These are phyloP conservation scores for Climacium dendroides DNA, from an alignment of 225 moss, liverwort and hornwort species.

Conservation along the genomic window DNA sequence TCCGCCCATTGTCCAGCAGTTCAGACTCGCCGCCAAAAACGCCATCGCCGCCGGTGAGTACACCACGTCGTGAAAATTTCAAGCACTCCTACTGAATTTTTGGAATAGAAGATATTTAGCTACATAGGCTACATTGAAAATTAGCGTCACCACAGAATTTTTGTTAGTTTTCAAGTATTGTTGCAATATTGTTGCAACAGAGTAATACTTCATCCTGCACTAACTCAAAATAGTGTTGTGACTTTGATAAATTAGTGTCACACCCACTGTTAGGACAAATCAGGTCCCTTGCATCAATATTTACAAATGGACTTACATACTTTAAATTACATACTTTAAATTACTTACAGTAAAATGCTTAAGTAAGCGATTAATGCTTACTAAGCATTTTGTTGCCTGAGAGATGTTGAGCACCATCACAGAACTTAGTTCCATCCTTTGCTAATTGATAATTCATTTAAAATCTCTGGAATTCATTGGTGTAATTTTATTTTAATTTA, in stretches of 20 bases:
- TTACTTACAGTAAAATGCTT: too few relatives aligned
- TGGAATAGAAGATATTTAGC: too few relatives aligned
- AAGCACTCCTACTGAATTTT: too few relatives aligned
- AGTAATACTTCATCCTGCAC: too few relatives aligned
- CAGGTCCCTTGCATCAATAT: too few relatives aligned
- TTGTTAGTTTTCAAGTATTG: too few relatives aligned
- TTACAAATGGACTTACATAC: too few relatives aligned
- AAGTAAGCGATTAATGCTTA: too few relatives aligned
- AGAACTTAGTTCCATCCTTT: background rate
- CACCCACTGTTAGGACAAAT: background rate
- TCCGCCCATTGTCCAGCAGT: constrained; percentile 21
- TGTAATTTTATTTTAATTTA: background rate
- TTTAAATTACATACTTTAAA: too few relatives aligned
- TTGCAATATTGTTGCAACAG: too few relatives aligned
- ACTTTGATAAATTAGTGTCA: background rate
- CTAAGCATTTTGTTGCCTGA: background rate
- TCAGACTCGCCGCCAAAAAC: constrained; percentile 19
- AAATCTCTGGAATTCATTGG: background rate
- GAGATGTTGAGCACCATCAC: background rate
- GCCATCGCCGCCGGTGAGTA: constrained; percentile 37
- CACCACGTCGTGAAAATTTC: background rate
- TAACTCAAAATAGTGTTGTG: background rate
- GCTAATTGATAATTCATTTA: background rate
- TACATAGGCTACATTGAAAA: too few relatives aligned
- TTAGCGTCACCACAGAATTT: too few relatives aligned